Conservation (phyloP, 495 filamentous ascomycete genomes). For the Lichenothelia convexa region DNA sequence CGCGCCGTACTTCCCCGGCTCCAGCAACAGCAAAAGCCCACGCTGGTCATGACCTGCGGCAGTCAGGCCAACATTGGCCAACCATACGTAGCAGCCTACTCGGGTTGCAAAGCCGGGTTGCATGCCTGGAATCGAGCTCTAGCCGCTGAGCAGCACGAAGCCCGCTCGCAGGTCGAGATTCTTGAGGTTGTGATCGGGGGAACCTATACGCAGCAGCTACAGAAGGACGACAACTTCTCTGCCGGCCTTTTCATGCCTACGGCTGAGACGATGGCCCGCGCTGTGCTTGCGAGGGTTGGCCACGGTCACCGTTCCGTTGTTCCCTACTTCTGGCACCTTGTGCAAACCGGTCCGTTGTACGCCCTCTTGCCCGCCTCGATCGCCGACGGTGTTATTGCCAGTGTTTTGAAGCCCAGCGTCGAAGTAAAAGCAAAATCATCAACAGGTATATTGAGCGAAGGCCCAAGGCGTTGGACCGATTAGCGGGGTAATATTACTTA, state of each 20-base stretch:
- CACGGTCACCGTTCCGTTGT: too few species aligned
- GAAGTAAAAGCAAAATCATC: too few species aligned
- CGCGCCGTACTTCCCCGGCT: conserved; percentile 21
- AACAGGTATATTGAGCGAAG: too few species aligned
- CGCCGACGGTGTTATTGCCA: too few species aligned
- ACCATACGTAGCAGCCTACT: conserved; percentile 22
- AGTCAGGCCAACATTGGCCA: conserved; percentile 18
- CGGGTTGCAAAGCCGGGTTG: conserved; percentile 24
- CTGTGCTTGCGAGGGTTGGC: conserved; percentile 1
- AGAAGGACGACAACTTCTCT: not conserved
- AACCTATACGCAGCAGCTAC: not conserved
- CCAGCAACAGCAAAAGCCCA: conserved; percentile 15
- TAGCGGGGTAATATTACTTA: too few species aligned
- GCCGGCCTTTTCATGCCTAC: conserved; percentile 1
- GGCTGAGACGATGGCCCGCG: not conserved
- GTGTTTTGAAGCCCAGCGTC: too few species aligned
- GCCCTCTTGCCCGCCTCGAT: too few species aligned
- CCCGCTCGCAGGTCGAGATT: conserved; percentile 15
- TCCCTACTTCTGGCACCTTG: too few species aligned
- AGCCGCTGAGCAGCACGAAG: conserved; percentile 17
- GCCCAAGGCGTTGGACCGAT: too few species aligned
- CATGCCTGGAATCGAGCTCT: conserved; percentile 17
- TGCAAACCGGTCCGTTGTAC: too few species aligned
- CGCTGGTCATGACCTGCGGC: conserved; percentile 28
- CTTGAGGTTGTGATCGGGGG: not conserved